phyloP scores from a whole-genome alignment of 306 rosid genomes.

The Glycine soja region DNA sequence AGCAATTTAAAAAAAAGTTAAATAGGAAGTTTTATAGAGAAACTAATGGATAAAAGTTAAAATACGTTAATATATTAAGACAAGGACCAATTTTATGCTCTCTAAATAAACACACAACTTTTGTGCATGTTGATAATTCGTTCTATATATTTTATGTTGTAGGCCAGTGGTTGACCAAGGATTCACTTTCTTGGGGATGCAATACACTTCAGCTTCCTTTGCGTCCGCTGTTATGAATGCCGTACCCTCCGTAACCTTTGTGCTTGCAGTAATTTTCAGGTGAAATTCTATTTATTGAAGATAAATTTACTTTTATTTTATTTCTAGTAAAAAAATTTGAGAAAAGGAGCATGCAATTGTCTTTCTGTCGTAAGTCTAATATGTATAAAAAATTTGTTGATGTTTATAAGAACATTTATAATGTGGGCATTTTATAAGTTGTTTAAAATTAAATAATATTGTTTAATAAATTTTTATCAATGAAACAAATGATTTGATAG shows the following conservation, averaged over 20 bases:
- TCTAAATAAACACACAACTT: neutral
- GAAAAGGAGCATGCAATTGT: too few relatives aligned
- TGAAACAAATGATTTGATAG: too few relatives aligned
- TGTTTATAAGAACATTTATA: too few relatives aligned
- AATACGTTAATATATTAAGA: neutral
- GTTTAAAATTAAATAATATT: too few relatives aligned
- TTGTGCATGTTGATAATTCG: neutral
- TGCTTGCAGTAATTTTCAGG: constrained; percentile 66
- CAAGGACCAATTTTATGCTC: neutral
- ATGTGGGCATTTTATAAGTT: too few relatives aligned
- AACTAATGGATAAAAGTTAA: neutral
- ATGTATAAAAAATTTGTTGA: too few relatives aligned
- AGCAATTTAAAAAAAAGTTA: neutral
- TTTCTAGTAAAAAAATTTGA: neutral
- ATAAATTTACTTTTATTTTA: neutral
- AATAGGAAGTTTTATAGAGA: neutral
- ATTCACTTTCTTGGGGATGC: constrained; percentile 72
- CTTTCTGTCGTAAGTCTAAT: too few relatives aligned
- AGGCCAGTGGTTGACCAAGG: constrained; percentile 86
- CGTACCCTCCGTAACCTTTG: constrained; percentile 77
- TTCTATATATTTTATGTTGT: neutral
- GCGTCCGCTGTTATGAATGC: constrained; percentile 77
- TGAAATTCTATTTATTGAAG: constrained; percentile 9
- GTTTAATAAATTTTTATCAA: too few relatives aligned
- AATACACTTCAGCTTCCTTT: constrained; percentile 76